Percentiles rank a stretch among this genome's conserved stretches.
These are phyloP conservation scores for Lentinula novae-zelandiae DNA, from an alignment of 1,284 basidiomycete genomes.

Conservation along the genomic window DNA sequence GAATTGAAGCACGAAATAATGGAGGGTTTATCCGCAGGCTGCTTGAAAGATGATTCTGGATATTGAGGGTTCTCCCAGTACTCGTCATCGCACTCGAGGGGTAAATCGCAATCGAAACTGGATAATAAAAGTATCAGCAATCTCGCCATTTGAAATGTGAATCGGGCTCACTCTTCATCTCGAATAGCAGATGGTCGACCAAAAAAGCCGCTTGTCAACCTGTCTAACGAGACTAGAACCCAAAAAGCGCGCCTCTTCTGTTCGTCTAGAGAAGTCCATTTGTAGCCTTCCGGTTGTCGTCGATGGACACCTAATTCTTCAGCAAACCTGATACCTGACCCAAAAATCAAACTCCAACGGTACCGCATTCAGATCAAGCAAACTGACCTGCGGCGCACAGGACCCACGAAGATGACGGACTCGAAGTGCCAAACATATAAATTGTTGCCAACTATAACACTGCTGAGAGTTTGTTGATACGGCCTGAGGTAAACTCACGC, in stretches of 20 bases:
- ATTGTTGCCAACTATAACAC: conserved; percentile 24
- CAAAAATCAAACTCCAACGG: background rate
- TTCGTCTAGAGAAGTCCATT: conserved; percentile 46
- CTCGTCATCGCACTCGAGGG: conserved; percentile 66
- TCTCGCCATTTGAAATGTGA: background rate
- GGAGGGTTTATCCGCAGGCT: conserved; percentile 47
- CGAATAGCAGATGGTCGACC: conserved; percentile 73
- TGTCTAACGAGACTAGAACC: conserved; percentile 58
- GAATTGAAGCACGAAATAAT: conserved; percentile 46
- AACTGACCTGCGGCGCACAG: conserved; percentile 8
- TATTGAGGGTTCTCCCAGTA: conserved; percentile 49
- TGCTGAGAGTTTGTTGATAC: background rate
- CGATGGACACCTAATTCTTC: conserved; percentile 48
- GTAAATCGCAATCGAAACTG: conserved; percentile 66
- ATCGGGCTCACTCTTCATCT: conserved; percentile 67
- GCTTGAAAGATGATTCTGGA: conserved; percentile 38
- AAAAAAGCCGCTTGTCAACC: conserved; percentile 60
- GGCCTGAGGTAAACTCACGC: conserved; percentile 26
- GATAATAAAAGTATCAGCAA: background rate
- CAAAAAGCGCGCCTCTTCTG: conserved; percentile 74
- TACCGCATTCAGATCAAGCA: no score
- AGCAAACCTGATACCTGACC: conserved; percentile 19
- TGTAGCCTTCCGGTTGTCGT: conserved; percentile 33
- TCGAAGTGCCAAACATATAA: conserved; percentile 25
- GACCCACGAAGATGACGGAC: conserved; percentile 21